Evolutionary conservation across 2,329 filamentous ascomycete species (phyloP), one percentile per base, ranked within the genome.

Genomic region (Ophiocordyceps camponoti-floridani): DNA sequence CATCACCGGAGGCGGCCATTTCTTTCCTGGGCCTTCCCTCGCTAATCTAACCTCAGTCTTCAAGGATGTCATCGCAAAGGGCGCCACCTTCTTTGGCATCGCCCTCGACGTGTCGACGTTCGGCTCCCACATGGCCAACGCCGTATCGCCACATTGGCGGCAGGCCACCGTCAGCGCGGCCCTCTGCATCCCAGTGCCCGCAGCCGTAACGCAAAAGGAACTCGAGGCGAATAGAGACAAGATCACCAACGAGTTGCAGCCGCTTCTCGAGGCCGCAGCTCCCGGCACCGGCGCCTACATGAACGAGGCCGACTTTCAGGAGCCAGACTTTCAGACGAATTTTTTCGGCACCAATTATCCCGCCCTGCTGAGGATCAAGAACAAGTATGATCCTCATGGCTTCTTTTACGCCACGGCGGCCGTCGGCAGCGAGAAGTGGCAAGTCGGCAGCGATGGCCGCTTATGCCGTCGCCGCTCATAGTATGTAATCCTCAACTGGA

Each of bases 351-450:
- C 37, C 5, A 69, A 70, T 42, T 73, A 72, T 48, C 52, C 50
- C 6, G 52, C 49, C 35, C 51, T 72, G 41, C 47, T 62, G 23
- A 31, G 44, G 4, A 60, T 76, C 16, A 77, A 77, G 62, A 53
- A 61, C 43, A 61, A 56, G 40, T 68, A 64, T 52, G 73, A 74
- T 54, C 60, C 65, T 0, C 49, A 57, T 16, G 56, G 57, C 2
- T 45, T 75, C 13, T 73, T 70, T 40, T 70, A 72, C 45, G 68
- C 66, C n/a, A 58, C 57, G 3, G 62, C 59, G 3, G 67, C 58
- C 11, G 71, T 76, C 19, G 72, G 71, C 0, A 72, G 67, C 47
- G 69, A 74, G 44, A 58, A 54, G 5, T 75, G 70, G 70, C 53
- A 55, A n/a, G 62, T 64, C 8, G 45, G 48, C 23, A 51, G 51